Percentiles rank a stretch among this genome's conserved stretches.
These are phyloP conservation scores for Calonectria hawksworthii DNA, from an alignment of 2,329 filamentous ascomycete genomes.

Conservation along the genomic window DNA sequence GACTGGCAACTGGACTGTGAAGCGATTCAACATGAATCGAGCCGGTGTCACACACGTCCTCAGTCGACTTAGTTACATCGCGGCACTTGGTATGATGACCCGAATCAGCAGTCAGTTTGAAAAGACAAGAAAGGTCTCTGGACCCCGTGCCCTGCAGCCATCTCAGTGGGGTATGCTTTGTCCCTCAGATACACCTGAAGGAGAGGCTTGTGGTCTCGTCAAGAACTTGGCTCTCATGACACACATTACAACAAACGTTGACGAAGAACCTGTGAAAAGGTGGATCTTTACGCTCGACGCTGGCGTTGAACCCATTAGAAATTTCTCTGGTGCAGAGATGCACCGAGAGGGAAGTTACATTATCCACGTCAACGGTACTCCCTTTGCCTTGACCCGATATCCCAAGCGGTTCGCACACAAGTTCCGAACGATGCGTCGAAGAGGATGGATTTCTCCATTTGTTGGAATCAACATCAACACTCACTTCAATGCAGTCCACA, in stretches of 20 bases:
- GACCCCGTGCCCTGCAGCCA: constrained; percentile 93
- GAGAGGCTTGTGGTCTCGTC: constrained; percentile 96
- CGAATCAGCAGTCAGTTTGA: constrained; percentile 98
- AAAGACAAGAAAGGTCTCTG: constrained; percentile 96
- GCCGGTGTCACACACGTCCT: constrained; percentile 97
- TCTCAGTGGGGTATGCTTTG: constrained; percentile 99
- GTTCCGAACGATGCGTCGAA: constrained; percentile 89
- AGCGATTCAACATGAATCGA: constrained; percentile 98
- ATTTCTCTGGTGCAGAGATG: constrained; percentile 83
- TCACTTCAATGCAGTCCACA: constrained; percentile 91
- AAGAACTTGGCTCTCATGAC: constrained; percentile 99
- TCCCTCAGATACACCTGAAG: constrained; percentile 96
- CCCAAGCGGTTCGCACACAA: constrained; percentile 88
- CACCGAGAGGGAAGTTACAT: constrained; percentile 88
- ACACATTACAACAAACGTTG: constrained; percentile 96
- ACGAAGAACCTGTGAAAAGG: constrained; percentile 89
- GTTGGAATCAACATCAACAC: constrained; percentile 97
- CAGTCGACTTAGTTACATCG: constrained; percentile 95
- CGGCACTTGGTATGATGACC: constrained; percentile 99
- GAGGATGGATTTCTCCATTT: constrained; percentile 94
- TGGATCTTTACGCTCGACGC: constrained; percentile 90
- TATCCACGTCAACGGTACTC: constrained; percentile 96
- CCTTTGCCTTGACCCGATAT: constrained; percentile 86
- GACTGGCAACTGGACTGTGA: constrained; percentile 97
- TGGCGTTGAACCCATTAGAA: constrained; percentile 82